Conservation (phyloP, 805 yeast species). For the Cyberlindnera samutprakarnensis region DNA sequence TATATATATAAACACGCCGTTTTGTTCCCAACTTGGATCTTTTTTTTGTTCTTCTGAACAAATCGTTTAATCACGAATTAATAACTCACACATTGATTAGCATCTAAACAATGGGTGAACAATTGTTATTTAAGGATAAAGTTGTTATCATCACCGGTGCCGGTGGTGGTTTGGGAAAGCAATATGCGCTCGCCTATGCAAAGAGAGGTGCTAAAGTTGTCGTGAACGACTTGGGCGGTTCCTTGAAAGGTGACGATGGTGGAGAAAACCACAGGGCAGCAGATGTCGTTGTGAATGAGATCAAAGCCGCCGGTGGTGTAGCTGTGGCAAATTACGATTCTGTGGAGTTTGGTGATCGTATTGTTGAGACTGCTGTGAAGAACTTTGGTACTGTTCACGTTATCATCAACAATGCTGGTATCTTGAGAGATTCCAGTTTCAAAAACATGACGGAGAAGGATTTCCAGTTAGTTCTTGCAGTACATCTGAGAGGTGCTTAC, state of each 20-base stretch:
- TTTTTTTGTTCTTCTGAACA: not conserved
- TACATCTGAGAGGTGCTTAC: slow-evolving; percentile 87
- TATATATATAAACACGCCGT: too few relatives aligned
- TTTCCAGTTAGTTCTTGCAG: slow-evolving; percentile 73
- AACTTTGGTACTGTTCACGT: slow-evolving; percentile 85
- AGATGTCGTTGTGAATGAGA: slow-evolving; percentile 83
- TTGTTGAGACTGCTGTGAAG: slow-evolving; percentile 78
- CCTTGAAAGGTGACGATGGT: slow-evolving; percentile 66
- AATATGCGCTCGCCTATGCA: slow-evolving; percentile 83
- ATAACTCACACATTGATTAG: not conserved
- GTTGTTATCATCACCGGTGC: slow-evolving; percentile 96
- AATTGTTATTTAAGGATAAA: slow-evolving; percentile 63
- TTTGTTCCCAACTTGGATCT: too few relatives aligned
- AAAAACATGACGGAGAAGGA: slow-evolving; percentile 79
- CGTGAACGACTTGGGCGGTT: slow-evolving; percentile 89
- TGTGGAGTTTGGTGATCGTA: slow-evolving; percentile 76
- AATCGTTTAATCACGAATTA: not conserved
- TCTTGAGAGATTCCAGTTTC: slow-evolving; percentile 80
- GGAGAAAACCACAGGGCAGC: slow-evolving; percentile 75
- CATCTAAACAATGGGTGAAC: not conserved
- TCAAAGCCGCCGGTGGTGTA: slow-evolving; percentile 62
- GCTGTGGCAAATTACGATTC: slow-evolving; percentile 96
- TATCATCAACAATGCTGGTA: slow-evolving; percentile 91
- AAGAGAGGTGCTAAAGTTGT: slow-evolving; percentile 91
- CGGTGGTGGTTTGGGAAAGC: slow-evolving; percentile 93